A percentile compares a stretch with the other conserved stretches of the same genome.
Conservation (phyloP, 2,329 filamentous ascomycete species). For the Colletotrichum orchidophilum region DNA sequence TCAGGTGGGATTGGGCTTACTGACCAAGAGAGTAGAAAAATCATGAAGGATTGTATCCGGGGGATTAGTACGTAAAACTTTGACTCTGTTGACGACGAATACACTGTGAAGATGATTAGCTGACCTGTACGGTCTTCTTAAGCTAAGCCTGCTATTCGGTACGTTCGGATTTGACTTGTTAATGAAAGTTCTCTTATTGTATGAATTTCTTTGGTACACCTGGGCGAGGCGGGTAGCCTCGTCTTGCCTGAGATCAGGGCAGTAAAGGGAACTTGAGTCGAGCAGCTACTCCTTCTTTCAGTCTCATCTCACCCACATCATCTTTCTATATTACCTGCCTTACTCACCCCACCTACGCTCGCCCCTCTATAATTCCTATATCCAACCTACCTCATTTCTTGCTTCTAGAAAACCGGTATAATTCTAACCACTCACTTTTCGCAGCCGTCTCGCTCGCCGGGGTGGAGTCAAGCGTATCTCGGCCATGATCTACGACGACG, state of each 20-base stretch:
- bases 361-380: not conserved
- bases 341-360: not conserved
- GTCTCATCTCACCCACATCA: not conserved
- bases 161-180: conserved; percentile 33
- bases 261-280: not conserved
- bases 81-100: conserved; percentile 27
- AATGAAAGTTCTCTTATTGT: conserved; percentile 3
- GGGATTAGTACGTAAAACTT: conserved; percentile 57
- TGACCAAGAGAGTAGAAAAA: conserved; percentile 50
- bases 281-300: not conserved
- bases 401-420: not conserved
- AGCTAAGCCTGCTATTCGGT: conserved; percentile 67
- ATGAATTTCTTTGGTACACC: conserved; percentile 15
- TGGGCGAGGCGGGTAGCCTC: not conserved
- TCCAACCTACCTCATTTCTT: not conserved
- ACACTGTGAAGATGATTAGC: conserved; percentile 23
- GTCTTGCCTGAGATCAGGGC: not conserved
- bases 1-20: not conserved
- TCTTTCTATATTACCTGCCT: not conserved
- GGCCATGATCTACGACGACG: conserved; percentile 69
- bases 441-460: conserved; percentile 75
- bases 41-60: conserved; percentile 56
- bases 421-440: not conserved
- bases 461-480: conserved; percentile 83
- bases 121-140: conserved; percentile 1